These are phyloP conservation scores for Endogone sp. DNA, from an alignment of 192 early-diverging fungal genomes.

Conservation along the genomic window DNA sequence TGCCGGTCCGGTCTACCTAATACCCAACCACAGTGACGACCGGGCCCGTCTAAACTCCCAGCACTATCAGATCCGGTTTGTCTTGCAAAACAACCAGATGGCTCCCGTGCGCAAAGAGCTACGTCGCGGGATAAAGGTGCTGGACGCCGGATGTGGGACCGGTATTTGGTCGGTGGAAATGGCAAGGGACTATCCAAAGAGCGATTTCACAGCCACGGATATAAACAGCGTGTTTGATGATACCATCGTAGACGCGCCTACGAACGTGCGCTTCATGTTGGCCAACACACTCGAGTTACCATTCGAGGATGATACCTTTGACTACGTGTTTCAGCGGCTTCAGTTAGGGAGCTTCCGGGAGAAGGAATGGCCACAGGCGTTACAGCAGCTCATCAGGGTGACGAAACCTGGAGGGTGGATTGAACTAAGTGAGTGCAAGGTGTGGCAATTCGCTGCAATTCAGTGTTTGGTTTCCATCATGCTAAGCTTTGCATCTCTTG, in stretches of 20 bases:
- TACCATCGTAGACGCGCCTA: not conserved
- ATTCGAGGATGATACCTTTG: not conserved
- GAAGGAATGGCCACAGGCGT: not conserved
- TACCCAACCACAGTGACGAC: not conserved
- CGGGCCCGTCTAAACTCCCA: not conserved
- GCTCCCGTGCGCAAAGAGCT: not conserved
- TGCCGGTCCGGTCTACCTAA: not conserved
- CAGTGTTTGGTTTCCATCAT: not conserved
- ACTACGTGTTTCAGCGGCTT: not conserved
- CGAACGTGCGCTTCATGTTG: not conserved
- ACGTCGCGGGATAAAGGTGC: not conserved
- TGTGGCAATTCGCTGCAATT: too few relatives aligned
- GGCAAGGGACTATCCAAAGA: not conserved
- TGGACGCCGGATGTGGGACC: not conserved
- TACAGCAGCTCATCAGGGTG: not conserved
- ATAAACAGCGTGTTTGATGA: not conserved
- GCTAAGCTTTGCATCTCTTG: not conserved
- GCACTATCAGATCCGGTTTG: not conserved
- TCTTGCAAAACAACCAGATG: not conserved
- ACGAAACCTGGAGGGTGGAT: not conserved
- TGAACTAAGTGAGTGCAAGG: not conserved
- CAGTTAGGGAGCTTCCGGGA: not conserved
- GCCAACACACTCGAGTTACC: not conserved
- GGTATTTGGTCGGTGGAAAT: not conserved
- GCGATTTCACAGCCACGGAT: not conserved